Base-by-base conservation (phyloP, 176 grass and related monocot genomes). In the Rhynchospora pubera region DNA sequence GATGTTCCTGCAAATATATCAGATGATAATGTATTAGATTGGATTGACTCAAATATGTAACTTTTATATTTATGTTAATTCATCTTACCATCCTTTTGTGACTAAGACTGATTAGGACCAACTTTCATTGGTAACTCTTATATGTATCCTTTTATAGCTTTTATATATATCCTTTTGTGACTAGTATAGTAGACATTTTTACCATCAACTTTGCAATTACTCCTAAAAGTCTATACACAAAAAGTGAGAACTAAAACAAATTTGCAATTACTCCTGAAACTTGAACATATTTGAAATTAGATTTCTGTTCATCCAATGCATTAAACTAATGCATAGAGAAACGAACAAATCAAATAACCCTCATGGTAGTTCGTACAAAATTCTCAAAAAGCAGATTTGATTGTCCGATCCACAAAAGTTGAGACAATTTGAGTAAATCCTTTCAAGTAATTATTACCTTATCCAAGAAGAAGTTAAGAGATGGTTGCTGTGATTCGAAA, bases 401-500 rank as follows among this genome's bases (percentile, higher is more conserved):
- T 75, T 52, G 28, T 4, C 15, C 32, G 5, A 68, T 68, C 6
- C 2, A 26, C 16, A 11, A 47, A 7, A 44, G 30, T 69, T 44
- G 32, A 44, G 46, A 75, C 22, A 39, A 47, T 13, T 24, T 15
- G 22, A 68, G 50, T 11, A n/a, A 18, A 65, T 47, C 30, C 28
- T n/a, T 21, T 28, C 11, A 81, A 5, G 43, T 10, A 65, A 44
- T 44, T 23, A 50, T 83, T 79, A 98, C 96, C 91, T 90, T 99
- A 69, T 99, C 96, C 96, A 69, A 93, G n/a, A n/a, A n/a, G n/a
- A n/a, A n/a, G n/a, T n/a, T n/a, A n/a, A n/a, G n/a, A n/a, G n/a
- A n/a, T n/a, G 88, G 78, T 99, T 88, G 79, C 96, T 99, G 91
- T 99, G 96, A 86, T 99, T 99, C 64, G 96, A 99, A 84, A 99